phyloP scores from a whole-genome alignment of 805 yeast genomes.

The Blastobotrys terrestris region DNA sequence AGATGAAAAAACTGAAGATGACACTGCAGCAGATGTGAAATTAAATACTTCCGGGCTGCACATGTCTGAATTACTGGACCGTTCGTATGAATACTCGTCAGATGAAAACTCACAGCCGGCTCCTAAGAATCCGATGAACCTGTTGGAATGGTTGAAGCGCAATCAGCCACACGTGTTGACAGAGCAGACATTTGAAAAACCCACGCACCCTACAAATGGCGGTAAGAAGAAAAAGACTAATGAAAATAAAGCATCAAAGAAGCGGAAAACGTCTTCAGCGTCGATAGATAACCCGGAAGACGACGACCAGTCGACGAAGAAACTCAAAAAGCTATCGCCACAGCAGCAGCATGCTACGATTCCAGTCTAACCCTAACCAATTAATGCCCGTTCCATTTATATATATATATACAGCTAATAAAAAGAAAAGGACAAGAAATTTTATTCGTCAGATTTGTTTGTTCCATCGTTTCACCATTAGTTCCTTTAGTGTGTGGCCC shows the following conservation, averaged over 20 bases:
- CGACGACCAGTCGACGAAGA: neutral
- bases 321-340: neutral
- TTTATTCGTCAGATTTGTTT: neutral
- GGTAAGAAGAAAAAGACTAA: neutral
- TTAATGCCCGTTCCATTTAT: neutral
- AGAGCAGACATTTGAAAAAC: constrained; percentile 1
- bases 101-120: constrained; percentile 15
- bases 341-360: neutral
- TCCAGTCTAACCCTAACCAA: neutral
- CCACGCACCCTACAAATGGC: neutral
- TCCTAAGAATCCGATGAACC: constrained; percentile 14
- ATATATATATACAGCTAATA: too few relatives aligned
- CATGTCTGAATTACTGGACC: constrained; percentile 7
- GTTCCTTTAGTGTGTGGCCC: constrained; percentile 7
- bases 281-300: neutral
- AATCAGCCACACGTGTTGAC: constrained; percentile 14
- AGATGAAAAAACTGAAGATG: constrained; percentile 1
- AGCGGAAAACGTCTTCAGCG: neutral
- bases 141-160: constrained; percentile 18
- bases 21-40: neutral
- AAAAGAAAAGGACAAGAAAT: neutral
- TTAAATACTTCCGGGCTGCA: neutral
- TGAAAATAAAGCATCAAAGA: neutral
- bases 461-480: neutral
- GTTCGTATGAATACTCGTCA: constrained; percentile 9